These are phyloP conservation scores for Candida vaughaniae DNA, from an alignment of 805 yeast genomes.

Conservation along the genomic window DNA sequence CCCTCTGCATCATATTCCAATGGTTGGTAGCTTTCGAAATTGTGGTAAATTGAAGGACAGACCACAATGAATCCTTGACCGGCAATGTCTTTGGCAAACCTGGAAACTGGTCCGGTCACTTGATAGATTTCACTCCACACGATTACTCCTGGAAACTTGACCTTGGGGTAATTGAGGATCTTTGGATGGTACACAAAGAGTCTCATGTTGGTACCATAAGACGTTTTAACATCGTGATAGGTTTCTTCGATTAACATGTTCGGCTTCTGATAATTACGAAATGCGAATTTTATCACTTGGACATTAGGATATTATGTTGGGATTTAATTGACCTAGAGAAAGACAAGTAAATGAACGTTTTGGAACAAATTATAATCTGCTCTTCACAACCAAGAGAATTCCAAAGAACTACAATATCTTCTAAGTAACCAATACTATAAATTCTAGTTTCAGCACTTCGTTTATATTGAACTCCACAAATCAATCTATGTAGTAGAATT, in stretches of 20 bases:
- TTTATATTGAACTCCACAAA: not conserved
- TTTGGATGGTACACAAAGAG: conserved; percentile 66
- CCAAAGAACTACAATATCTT: too few species aligned
- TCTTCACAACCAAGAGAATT: too few species aligned
- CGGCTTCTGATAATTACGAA: too few species aligned
- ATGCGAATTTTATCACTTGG: not conserved
- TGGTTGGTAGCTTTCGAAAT: conserved; percentile 62
- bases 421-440: too few species aligned
- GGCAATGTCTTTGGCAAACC: conserved; percentile 77
- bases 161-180: conserved; percentile 70
- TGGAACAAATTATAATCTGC: too few species aligned
- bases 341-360: too few species aligned
- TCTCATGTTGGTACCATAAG: conserved; percentile 66
- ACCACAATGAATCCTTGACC: conserved; percentile 77
- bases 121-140: conserved; percentile 82
- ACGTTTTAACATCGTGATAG: conserved; percentile 62
- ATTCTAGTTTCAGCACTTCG: too few species aligned
- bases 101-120: conserved; percentile 75
- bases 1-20: conserved; percentile 70
- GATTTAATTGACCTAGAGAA: not conserved
- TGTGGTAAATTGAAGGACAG: conserved; percentile 80
- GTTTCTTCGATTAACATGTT: conserved; percentile 68
- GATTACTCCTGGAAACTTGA: conserved; percentile 77
- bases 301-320: not conserved
- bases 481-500: too few species aligned